Conservation (phyloP, 768 basidiomycete genomes). For the Rhizopogon salebrosus region DNA sequence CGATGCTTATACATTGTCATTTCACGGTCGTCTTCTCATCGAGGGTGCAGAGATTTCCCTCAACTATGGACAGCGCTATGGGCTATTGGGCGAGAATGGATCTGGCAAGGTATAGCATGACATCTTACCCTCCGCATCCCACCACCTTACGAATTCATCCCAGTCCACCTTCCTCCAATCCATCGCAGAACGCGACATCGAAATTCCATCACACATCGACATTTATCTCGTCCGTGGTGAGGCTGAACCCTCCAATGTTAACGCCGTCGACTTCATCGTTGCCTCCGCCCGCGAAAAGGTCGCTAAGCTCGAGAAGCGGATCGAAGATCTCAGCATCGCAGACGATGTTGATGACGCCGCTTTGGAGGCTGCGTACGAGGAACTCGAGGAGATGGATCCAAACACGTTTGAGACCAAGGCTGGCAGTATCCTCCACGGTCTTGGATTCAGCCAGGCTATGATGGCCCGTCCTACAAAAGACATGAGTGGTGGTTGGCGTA, state of each 20-base stretch:
- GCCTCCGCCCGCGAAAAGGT: conserved; percentile 91
- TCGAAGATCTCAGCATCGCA: conserved; percentile 89
- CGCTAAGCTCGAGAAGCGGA: conserved; percentile 85
- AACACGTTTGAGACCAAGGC: conserved; percentile 94
- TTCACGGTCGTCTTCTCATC: conserved; percentile 87
- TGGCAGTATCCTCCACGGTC: conserved; percentile 92
- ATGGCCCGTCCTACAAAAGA: conserved; percentile 97
- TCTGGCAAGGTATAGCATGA: conserved; percentile 80
- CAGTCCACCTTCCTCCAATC: conserved; percentile 96
- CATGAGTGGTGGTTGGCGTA: conserved; percentile 99
- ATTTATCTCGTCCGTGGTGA: conserved; percentile 97
- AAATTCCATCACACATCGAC: conserved; percentile 92
- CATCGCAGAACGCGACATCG: conserved; percentile 91
- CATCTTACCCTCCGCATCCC: conserved; percentile 1
- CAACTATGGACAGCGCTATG: conserved; percentile 91
- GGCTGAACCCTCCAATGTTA: conserved; percentile 91
- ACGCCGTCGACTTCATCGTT: conserved; percentile 97
- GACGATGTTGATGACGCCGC: conserved; percentile 86
- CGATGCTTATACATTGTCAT: conserved; percentile 90
- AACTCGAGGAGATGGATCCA: conserved; percentile 96
- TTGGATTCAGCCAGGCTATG: conserved; percentile 87
- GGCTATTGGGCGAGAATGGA: conserved; percentile 94
- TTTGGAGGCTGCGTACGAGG: conserved; percentile 88
- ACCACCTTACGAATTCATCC: conserved; percentile 2
- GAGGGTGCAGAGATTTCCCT: conserved; percentile 64